Evolutionary conservation across 768 basidiomycete species (phyloP).

Genomic region (Coprinopsis strossmayeri): DNA sequence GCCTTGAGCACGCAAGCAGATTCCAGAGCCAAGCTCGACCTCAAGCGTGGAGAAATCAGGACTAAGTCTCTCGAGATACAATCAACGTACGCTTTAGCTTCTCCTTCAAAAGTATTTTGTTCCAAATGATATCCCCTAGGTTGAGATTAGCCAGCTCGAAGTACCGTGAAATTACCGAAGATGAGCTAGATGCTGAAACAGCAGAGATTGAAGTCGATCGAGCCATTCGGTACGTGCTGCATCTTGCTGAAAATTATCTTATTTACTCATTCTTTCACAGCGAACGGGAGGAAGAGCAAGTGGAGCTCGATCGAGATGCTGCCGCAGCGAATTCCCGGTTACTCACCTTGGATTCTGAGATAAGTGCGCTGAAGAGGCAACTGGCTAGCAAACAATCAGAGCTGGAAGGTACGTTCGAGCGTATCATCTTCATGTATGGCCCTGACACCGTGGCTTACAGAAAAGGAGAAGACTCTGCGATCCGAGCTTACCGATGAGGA

Average conservation of each 20-base stretch:
- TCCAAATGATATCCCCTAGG: conserved; percentile 29
- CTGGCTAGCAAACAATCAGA: conserved; percentile 20
- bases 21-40: conserved; percentile 66
- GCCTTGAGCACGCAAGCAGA: conserved; percentile 75
- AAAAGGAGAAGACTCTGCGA: too few species aligned
- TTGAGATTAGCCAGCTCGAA: conserved; percentile 54
- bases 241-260: too few species aligned
- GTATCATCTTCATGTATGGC: too few species aligned
- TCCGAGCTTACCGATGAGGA: too few species aligned
- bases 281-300: conserved; percentile 59
- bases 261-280: conserved; percentile 42
- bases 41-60: conserved; percentile 65
- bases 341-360: conserved; percentile 56
- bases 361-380: conserved; percentile 55
- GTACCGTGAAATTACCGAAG: conserved; percentile 60
- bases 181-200: conserved; percentile 48
- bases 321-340: conserved; percentile 47
- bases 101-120: conserved; percentile 6
- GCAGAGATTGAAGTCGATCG: conserved; percentile 73
- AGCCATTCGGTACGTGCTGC: conserved; percentile 42
- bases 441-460: too few species aligned
- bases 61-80: conserved; percentile 60
- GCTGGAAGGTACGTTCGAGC: conserved; percentile 8
- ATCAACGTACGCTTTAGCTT: conserved; percentile 46
- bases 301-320: conserved; percentile 37